Evolutionary conservation across 371 early-diverging fungal species (phyloP), one percentile per base, ranked within the genome.

Genomic region (Mortierella polycephala): DNA sequence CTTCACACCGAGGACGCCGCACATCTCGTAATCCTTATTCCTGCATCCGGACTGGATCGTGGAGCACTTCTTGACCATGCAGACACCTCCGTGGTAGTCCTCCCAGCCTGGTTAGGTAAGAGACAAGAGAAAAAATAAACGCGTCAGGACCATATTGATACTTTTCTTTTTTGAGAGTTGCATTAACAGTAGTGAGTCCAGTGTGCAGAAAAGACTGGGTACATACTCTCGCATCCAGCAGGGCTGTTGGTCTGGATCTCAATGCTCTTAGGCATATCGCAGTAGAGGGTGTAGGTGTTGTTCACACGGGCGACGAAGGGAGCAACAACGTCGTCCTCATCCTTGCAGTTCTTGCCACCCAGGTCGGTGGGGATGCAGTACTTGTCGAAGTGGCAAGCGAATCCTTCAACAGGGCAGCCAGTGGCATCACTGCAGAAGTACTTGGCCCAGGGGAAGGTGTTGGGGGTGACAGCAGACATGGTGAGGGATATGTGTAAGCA

Each of bases 291-390:
- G 69, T 79, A 79, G 59, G 69, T 54, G 51, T 79, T 79, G 63
- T 72, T 46, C 64, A 72, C 37, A 69, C 79, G 79, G 59, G 79
- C 79, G 7, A 79, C 63, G 57, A 79, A 79, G 42, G 79, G 79
- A 44, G 65, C 73, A 21, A 69, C 57, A 21, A 51, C 42, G 37
- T 79, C 79, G 57, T 72, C 66, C 1, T 14, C 62, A 60, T 79
- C 79, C 47, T 23, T 1, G 67, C 79, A 79, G 37, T 62, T 62
- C 73, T 68, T 62, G 18, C 69, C 69, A 7, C 21, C 41, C 37
- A 16, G 55, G 50, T 72, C 20, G 10, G n/a, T 5, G 51, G 79
- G 79, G 51, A 79, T 72, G 46, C 79, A 79, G 69, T 69, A 79
- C 61, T 50, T 71, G 71, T 30, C 6, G 52, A n/a, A 44, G 60